Evolutionary conservation across 176 grass and related monocot genomes (phyloP).

Genomic region (Cenchrus fungigraminus): DNA sequence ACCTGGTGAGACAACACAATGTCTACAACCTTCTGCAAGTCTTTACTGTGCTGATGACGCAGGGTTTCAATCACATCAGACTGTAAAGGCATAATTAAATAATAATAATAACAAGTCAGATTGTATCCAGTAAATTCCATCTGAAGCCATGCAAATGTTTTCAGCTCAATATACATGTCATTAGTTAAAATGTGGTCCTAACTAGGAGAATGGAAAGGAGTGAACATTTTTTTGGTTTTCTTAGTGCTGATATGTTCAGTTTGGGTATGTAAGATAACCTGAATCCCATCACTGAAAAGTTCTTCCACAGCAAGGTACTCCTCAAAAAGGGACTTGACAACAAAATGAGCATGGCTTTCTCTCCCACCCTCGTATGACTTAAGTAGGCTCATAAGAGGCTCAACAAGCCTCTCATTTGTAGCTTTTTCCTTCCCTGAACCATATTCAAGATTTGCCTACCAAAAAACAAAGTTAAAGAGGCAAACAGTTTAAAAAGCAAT

Average conservation of each 20-base stretch:
- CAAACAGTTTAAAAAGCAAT: slow-evolving; percentile 16
- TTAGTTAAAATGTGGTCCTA: neutral
- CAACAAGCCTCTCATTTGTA: slow-evolving; percentile 89
- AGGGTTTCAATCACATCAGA: slow-evolving; percentile 90
- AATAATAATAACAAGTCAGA: neutral
- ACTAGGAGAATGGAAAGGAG: neutral
- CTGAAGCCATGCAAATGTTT: neutral
- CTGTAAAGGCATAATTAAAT: slow-evolving; percentile 40
- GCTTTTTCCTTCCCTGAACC: slow-evolving; percentile 76
- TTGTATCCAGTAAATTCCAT: neutral
- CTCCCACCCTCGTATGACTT: slow-evolving; percentile 94
- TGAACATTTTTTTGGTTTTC: neutral
- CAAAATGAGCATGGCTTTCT: slow-evolving; percentile 85
- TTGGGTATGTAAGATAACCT: slow-evolving; percentile 50
- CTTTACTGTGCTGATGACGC: slow-evolving; percentile 84
- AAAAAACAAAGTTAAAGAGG: slow-evolving; percentile 34
- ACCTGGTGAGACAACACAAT: slow-evolving; percentile 98
- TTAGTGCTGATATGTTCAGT: slow-evolving; percentile 19
- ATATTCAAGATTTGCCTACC: slow-evolving; percentile 66
- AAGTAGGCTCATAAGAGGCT: slow-evolving; percentile 76
- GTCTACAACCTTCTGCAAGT: slow-evolving; percentile 82
- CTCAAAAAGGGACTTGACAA: slow-evolving; percentile 90
- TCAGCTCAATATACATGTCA: neutral
- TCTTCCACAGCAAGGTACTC: slow-evolving; percentile 91
- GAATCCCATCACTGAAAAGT: slow-evolving; percentile 90